phyloP scores from a whole-genome alignment of 257 asterid species.

The Lycium barbarum region DNA sequence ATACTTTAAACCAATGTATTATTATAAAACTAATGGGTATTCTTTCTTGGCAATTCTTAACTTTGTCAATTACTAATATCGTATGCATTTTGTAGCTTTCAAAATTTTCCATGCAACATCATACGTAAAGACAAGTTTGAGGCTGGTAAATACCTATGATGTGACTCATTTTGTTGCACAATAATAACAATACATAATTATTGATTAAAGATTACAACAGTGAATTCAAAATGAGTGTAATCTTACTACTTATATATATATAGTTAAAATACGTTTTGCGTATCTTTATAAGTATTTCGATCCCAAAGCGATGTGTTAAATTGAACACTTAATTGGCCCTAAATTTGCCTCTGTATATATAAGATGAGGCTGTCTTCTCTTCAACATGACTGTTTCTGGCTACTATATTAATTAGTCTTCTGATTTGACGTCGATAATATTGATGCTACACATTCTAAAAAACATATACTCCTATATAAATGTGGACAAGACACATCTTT shows the following conservation, averaged over 20 bases:
- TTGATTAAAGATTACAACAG: neutral
- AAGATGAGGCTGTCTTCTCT: neutral
- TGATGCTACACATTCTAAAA: neutral
- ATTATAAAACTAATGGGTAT: neutral
- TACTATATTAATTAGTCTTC: neutral
- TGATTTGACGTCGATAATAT: neutral
- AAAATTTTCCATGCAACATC: neutral
- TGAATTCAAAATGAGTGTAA: neutral
- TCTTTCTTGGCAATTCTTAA: neutral
- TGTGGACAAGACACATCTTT: neutral
- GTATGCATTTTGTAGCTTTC: constrained; percentile 15
- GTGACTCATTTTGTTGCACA: neutral
- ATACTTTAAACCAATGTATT: neutral
- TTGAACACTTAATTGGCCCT: too few species aligned
- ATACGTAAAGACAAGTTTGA: neutral
- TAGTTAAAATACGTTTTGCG: too few species aligned
- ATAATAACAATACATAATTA: neutral
- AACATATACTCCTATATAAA: neutral
- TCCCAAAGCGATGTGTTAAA: neutral
- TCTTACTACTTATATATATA: too few species aligned
- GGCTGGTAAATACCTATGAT: neutral
- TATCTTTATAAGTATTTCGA: too few species aligned
- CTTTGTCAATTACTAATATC: neutral
- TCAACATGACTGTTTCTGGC: neutral
- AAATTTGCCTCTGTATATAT: neutral